These are phyloP conservation scores for Bjerkandera adusta DNA, from an alignment of 1,284 basidiomycete species.

Conservation along the genomic window DNA sequence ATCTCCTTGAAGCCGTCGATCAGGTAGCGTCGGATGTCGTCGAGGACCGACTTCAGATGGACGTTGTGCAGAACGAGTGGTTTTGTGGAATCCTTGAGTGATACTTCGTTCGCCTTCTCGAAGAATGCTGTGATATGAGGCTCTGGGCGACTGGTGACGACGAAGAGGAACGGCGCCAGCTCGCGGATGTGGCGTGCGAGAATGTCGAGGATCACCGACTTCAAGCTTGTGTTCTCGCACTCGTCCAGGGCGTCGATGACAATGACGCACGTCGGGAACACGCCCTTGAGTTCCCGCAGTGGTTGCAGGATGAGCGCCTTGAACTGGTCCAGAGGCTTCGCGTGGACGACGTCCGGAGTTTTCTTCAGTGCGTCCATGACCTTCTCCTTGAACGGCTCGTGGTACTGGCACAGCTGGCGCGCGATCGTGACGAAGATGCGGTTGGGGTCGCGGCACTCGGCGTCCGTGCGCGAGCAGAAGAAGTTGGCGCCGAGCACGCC, in stretches of 20 bases:
- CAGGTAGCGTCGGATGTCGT: not conserved
- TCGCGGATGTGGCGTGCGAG: not conserved
- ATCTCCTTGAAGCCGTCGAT: not conserved
- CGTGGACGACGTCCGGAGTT: not conserved
- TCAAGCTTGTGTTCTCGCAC: not conserved
- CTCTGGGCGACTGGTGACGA: constrained; percentile 1
- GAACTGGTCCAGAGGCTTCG: not conserved
- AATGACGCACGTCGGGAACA: not conserved
- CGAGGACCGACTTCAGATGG: not conserved
- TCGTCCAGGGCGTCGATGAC: constrained; percentile 1
- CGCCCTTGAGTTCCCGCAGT: not conserved
- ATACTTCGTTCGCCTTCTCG: not conserved
- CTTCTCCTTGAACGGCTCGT: constrained; percentile 14
- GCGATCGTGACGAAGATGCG: constrained; percentile 27
- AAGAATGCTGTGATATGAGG: constrained; percentile 6
- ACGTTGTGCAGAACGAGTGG: not conserved
- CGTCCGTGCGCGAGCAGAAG: constrained; percentile 22
- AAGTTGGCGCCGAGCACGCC: constrained; percentile 24
- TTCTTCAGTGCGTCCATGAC: constrained; percentile 15
- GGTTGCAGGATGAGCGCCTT: constrained; percentile 12
- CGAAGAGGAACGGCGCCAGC: not conserved
- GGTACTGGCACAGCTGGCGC: constrained; percentile 17
- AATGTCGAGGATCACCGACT: constrained; percentile 4
- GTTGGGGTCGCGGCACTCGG: constrained; percentile 13
- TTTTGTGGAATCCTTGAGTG: not conserved